Conservation (phyloP, 768 basidiomycete species). For the Ephemerocybe angulata region DNA sequence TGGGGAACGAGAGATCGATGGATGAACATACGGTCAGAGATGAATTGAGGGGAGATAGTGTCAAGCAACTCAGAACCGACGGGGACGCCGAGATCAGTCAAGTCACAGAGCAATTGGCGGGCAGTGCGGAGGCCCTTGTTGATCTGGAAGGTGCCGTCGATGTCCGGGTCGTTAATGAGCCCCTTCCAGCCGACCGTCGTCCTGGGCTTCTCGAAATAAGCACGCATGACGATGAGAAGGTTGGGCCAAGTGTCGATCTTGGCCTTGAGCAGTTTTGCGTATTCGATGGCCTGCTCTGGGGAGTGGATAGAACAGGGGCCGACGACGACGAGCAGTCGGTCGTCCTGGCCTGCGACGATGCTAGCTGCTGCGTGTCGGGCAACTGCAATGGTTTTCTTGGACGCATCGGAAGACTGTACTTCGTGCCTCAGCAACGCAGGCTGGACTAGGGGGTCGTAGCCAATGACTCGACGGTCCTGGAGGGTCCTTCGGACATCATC, state of each 20-base stretch:
- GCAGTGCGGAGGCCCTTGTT: conserved; percentile 94
- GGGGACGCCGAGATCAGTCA: conserved; percentile 85
- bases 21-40: conserved; percentile 58
- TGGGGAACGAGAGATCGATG: not conserved
- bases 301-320: conserved; percentile 97
- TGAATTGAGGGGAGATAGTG: conserved; percentile 72
- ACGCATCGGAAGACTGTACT: conserved; percentile 59
- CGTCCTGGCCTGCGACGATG: conserved; percentile 80
- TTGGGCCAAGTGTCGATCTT: conserved; percentile 69
- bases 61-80: conserved; percentile 95
- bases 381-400: conserved; percentile 72
- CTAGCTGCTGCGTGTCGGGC: conserved; percentile 77
- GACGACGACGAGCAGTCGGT: conserved; percentile 84
- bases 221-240: conserved; percentile 90
- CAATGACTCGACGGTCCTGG: conserved; percentile 76
- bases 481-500: conserved; percentile 67
- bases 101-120: conserved; percentile 85
- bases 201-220: conserved; percentile 95
- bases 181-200: conserved; percentile 99
- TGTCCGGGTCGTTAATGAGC: conserved; percentile 89
- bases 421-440: conserved; percentile 90
- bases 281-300: conserved; percentile 78
- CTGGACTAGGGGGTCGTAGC: conserved; percentile 94
- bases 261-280: conserved; percentile 67
- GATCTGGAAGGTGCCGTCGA: conserved; percentile 92